A percentile compares a stretch with the other conserved stretches of the same genome.
Conservation (phyloP, 2,329 filamentous ascomycete species). For the Epichloe aotearoae region DNA sequence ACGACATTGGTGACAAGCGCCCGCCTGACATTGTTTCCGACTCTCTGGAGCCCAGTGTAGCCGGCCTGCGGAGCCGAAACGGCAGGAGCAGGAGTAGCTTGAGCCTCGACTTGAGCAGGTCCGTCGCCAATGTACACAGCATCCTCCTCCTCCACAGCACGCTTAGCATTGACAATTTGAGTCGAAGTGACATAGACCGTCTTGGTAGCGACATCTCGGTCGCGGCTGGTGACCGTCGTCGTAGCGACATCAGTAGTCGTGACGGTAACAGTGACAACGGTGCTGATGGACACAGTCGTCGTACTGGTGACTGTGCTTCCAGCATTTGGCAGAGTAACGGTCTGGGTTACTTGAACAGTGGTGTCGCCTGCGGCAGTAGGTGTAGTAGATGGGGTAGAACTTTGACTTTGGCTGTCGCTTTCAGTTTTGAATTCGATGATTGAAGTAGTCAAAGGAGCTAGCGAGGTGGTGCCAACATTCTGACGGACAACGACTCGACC, state of each 20-base stretch:
- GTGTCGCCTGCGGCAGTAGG: constrained; percentile 11
- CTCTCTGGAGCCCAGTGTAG: constrained; percentile 7
- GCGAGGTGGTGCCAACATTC: not conserved
- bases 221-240: constrained; percentile 22
- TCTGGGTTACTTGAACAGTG: constrained; percentile 18
- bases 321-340: constrained; percentile 15
- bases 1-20: constrained; percentile 18
- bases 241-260: constrained; percentile 23
- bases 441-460: not conserved
- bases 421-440: not conserved
- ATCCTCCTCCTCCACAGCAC: constrained; percentile 10
- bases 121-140: not conserved
- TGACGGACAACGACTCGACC: constrained; percentile 3
- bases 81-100: constrained; percentile 8
- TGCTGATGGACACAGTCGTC: constrained; percentile 16
- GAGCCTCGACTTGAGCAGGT: constrained; percentile 9
- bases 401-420: constrained; percentile 4
- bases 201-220: constrained; percentile 22
- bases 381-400: constrained; percentile 5
- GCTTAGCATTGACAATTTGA: constrained; percentile 19
- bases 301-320: constrained; percentile 16
- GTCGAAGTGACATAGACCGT: constrained; percentile 23
- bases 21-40: constrained; percentile 19
- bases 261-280: constrained; percentile 19
- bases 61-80: constrained; percentile 8